Base-by-base conservation (phyloP, 2,329 filamentous ascomycete species). In the Colletotrichum brevisporum region DNA sequence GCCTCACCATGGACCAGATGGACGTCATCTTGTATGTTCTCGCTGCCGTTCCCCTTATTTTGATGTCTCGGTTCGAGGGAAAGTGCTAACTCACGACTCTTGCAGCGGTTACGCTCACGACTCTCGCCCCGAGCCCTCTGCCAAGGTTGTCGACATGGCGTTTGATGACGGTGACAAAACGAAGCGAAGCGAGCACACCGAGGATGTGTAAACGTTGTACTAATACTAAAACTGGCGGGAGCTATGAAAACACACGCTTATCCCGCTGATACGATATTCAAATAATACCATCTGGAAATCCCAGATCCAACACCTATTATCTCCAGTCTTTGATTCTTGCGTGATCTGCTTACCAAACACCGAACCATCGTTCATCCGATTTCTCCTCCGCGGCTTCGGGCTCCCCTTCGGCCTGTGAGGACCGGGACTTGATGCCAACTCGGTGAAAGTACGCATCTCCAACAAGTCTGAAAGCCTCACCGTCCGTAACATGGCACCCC, bases 1-100 rank as follows among this genome's bases (percentile, higher is more conserved):
- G 86, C 63, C 78, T 86, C 60, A 85, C 84, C 1, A 78, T 88
- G 6, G 86, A 88, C 54, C 83, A 84, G 58, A 85, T 88, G 76
- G 86, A 88, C 60, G 74, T 76, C 6, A 52, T 70, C n/a, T 70
- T 67, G 64, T 67, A 57, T 8, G 64, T 53, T 5, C 15, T 9
- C 27, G 2, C 27, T 5, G 6, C 27, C 27, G 27, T 31, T 2
- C 10, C 27, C 5, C 5, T 6, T 27, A 27, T 39, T 36, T 21
- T 4, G 1, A n/a, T 5, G 15, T n/a, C 10, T 2, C 2, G 0
- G 2, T 9, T 16, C 6, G 2, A 4, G 16, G 10, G 21, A 5
- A 3, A 12, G 13, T 47, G 18, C 62, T 61, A 15, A 67, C 56
- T 26, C 10, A 15, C 9, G 6, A 16, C 4, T 24, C 9, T 39